phyloP scores from a whole-genome alignment of 2,329 filamentous ascomycete genomes.

The Thermomyces lanuginosus region DNA sequence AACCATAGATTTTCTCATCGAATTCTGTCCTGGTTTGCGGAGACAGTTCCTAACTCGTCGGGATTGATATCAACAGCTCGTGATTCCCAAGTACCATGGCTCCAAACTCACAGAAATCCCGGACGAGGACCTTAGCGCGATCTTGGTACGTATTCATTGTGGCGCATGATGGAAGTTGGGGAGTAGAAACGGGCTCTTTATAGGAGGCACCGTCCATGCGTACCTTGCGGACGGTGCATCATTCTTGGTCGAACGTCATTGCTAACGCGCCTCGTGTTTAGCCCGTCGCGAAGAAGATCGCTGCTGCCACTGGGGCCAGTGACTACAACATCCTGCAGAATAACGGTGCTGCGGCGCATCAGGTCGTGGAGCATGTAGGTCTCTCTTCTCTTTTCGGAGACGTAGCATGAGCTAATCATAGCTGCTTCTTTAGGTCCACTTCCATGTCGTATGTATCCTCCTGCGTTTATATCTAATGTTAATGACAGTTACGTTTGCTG shows the following conservation, averaged over 20 bases:
- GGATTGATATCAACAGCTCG: conserved; percentile 44
- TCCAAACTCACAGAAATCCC: conserved; percentile 84
- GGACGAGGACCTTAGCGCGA: conserved; percentile 67
- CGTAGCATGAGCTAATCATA: conserved; percentile 3
- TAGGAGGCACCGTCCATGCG: conserved; percentile 2
- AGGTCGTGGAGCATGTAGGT: conserved; percentile 77
- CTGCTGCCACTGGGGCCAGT: conserved; percentile 52
- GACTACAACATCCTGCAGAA: conserved; percentile 96
- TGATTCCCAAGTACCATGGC: conserved; percentile 91
- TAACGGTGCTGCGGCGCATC: conserved; percentile 81
- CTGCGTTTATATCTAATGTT: neutral
- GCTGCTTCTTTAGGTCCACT: conserved; percentile 50
- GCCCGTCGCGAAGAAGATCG: conserved; percentile 77
- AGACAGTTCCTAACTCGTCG: neutral
- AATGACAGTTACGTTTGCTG: conserved; percentile 4
- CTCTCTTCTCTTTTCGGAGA: neutral
- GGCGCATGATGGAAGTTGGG: neutral
- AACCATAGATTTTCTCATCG: conserved; percentile 1
- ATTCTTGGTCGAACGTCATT: neutral
- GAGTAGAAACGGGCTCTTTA: neutral
- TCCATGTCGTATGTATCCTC: conserved; percentile 58
- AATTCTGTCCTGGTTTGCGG: conserved; percentile 5
- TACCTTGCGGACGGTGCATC: conserved; percentile 7
- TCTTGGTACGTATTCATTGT: conserved; percentile 44
- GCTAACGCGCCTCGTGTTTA: conserved; percentile 14